Percentiles rank a stretch among this genome's conserved stretches.
These are phyloP conservation scores for Ustilago esculenta DNA, from an alignment of 1,284 basidiomycete species.

Conservation along the genomic window DNA sequence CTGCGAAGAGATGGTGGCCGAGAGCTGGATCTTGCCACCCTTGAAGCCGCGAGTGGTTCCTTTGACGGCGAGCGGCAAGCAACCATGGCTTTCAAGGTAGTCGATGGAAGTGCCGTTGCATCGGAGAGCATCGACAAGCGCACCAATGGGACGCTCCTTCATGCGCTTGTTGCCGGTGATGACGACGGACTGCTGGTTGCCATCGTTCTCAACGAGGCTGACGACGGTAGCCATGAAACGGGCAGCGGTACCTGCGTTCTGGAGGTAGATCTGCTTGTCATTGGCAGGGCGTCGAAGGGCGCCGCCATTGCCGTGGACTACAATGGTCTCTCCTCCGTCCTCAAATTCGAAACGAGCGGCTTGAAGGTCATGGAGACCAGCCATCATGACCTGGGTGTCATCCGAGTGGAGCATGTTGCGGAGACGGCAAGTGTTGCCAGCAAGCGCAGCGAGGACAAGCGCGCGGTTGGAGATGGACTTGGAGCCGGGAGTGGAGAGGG, in stretches of 20 bases:
- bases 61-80: constrained; percentile 84
- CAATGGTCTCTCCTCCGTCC: constrained; percentile 89
- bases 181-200: constrained; percentile 66
- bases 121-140: constrained; percentile 89
- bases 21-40: constrained; percentile 85
- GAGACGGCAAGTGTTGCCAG: constrained; percentile 84
- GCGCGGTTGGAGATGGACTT: constrained; percentile 98
- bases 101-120: constrained; percentile 82
- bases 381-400: constrained; percentile 99
- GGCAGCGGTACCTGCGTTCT: constrained; percentile 96
- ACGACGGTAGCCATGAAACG: constrained; percentile 97
- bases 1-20: constrained; percentile 95
- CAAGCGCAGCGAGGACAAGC: constrained; percentile 90
- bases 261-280: constrained; percentile 90
- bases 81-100: constrained; percentile 82
- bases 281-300: constrained; percentile 70
- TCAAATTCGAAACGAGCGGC: constrained; percentile 91
- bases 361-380: constrained; percentile 78
- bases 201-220: constrained; percentile 71
- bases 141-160: constrained; percentile 94
- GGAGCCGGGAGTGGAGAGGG: constrained; percentile 90
- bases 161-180: constrained; percentile 98
- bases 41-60: constrained; percentile 75
- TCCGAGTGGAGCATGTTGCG: constrained; percentile 94
- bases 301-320: constrained; percentile 88